Conservation (phyloP, 371 early-diverging fungal genomes). For the Lichtheimia ornata region DNA sequence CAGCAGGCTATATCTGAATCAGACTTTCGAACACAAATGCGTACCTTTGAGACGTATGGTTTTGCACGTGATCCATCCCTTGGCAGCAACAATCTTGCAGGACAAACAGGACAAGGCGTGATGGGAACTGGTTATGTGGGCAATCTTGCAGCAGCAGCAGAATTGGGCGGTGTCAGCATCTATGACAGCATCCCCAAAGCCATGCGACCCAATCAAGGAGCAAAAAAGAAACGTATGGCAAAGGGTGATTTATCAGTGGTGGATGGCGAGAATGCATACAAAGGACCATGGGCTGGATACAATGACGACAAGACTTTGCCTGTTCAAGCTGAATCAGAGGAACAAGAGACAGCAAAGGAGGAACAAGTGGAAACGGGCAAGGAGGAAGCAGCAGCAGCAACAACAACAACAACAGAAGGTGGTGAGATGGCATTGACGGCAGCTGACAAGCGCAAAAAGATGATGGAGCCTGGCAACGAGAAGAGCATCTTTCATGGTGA, state of each 20-base stretch:
- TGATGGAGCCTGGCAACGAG: constrained; percentile 39
- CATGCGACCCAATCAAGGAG: constrained; percentile 50
- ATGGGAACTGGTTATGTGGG: constrained; percentile 74
- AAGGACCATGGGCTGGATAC: constrained; percentile 96
- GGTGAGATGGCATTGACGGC: constrained; percentile 11
- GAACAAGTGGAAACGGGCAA: constrained; percentile 11
- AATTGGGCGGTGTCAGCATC: constrained; percentile 53
- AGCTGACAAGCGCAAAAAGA: constrained; percentile 37
- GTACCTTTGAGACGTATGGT: constrained; percentile 81
- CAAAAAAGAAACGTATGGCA: constrained; percentile 66
- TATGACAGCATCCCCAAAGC: constrained; percentile 56
- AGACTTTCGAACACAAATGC: constrained; percentile 77
- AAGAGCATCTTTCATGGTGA: constrained; percentile 77
- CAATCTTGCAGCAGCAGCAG: constrained; percentile 55
- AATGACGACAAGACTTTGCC: constrained; percentile 67
- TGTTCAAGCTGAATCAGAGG: background rate
- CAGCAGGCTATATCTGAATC: constrained; percentile 75
- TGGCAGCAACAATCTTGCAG: constrained; percentile 40
- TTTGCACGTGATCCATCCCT: constrained; percentile 85
- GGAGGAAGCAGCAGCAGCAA: constrained; percentile 5
- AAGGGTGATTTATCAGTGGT: constrained; percentile 79
- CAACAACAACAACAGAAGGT: background rate
- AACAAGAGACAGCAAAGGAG: background rate
- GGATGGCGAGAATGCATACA: constrained; percentile 81
- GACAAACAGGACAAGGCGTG: constrained; percentile 56